phyloP scores from a whole-genome alignment of 1,284 basidiomycete genomes.

The Mycosarcoma mackinlayi region DNA sequence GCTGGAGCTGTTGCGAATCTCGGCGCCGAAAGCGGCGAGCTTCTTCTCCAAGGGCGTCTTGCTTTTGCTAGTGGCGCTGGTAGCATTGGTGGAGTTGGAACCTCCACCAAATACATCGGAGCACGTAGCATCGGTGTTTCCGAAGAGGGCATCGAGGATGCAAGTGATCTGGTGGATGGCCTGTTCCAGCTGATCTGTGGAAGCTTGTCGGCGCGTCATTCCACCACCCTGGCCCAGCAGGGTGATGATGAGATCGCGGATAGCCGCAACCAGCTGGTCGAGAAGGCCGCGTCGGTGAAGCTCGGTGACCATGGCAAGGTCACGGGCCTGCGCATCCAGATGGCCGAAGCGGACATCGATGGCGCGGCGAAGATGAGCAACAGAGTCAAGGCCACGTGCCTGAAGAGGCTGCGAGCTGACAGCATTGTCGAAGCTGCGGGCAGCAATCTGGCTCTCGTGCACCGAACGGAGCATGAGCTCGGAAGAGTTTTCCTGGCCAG shows the following conservation, averaged over 20 bases:
- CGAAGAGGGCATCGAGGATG: constrained; percentile 50
- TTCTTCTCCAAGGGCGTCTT: constrained; percentile 32
- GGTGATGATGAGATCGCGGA: constrained; percentile 47
- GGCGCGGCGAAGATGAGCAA: constrained; percentile 29
- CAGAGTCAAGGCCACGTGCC: constrained; percentile 33
- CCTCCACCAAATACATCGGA: constrained; percentile 26
- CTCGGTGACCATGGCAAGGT: constrained; percentile 44
- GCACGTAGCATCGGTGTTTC: constrained; percentile 40
- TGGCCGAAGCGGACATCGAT: constrained; percentile 39
- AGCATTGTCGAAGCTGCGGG: constrained; percentile 19
- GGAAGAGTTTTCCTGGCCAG: constrained; percentile 9
- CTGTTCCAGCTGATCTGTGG: constrained; percentile 33
- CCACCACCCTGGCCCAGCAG: constrained; percentile 47
- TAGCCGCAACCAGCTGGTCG: constrained; percentile 50
- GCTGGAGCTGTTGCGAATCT: constrained; percentile 39
- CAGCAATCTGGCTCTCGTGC: constrained; percentile 25
- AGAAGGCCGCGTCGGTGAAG: constrained; percentile 51
- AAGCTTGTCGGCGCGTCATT: constrained; percentile 33
- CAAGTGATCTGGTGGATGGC: constrained; percentile 49
- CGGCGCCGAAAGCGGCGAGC: constrained; percentile 20
- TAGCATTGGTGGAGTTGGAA: constrained; percentile 43
- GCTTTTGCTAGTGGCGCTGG: constrained; percentile 9
- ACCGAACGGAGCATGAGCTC: constrained; percentile 28
- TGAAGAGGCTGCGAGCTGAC: constrained; percentile 33
- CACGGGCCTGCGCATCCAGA: constrained; percentile 36